Percentiles rank a stretch among this genome's conserved stretches.
Evolutionary conservation across 495 filamentous ascomycete species (phyloP).

Genomic region (Podospora conica): DNA sequence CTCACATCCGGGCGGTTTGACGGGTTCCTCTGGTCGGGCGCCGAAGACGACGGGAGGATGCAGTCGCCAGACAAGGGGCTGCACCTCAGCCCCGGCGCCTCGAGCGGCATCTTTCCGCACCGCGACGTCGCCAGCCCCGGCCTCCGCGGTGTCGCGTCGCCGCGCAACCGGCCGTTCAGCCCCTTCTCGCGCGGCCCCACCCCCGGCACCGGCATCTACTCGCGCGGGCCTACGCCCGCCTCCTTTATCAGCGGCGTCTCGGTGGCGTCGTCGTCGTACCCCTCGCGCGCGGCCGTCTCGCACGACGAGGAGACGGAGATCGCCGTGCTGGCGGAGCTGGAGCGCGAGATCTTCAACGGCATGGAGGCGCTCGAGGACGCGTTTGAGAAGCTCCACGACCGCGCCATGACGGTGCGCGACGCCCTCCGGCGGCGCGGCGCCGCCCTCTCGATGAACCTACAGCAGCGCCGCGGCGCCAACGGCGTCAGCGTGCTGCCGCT

Average conservation of each 20-base stretch:
- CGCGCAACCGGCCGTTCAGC: constrained; percentile 29
- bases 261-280: constrained; percentile 29
- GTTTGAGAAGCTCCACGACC: constrained; percentile 83
- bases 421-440: constrained; percentile 73
- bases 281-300: constrained; percentile 52
- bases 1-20: constrained; percentile 94
- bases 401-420: constrained; percentile 74
- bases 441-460: constrained; percentile 69
- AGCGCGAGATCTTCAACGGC: constrained; percentile 84
- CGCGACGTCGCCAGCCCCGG: constrained; percentile 10
- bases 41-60: constrained; percentile 52
- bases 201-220: constrained; percentile 30
- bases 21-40: constrained; percentile 93
- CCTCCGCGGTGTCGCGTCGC: constrained; percentile 28
- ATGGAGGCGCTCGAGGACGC: constrained; percentile 96
- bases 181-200: constrained; percentile 38
- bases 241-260: constrained; percentile 43
- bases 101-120: constrained; percentile 37
- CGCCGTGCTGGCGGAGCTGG: constrained; percentile 78
- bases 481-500: constrained; percentile 43
- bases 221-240: constrained; percentile 42
- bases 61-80: constrained; percentile 24
- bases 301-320: constrained; percentile 95
- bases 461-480: constrained; percentile 52
- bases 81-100: background rate